A percentile compares a stretch with the other conserved stretches of the same genome.
phyloP scores from a whole-genome alignment of 257 asterid genomes.

The Solanum appendiculatum region DNA sequence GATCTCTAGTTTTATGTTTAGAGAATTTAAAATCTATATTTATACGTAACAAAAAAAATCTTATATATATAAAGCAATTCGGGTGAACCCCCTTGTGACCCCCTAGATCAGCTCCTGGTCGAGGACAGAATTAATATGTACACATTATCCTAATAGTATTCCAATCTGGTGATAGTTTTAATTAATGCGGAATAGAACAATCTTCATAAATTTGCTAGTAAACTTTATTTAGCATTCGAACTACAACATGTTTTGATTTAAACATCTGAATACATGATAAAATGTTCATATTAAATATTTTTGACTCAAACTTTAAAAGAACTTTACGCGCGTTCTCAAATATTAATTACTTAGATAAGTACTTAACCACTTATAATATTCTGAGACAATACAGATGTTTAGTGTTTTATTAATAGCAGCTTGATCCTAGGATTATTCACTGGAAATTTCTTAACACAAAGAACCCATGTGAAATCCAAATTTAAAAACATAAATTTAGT shows the following conservation, averaged over 20 bases:
- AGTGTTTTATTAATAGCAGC: not conserved
- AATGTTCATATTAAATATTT: not conserved
- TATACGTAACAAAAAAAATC: not conserved
- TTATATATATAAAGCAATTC: too few relatives aligned
- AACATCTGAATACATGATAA: not conserved
- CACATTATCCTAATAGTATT: not conserved
- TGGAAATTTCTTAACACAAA: not conserved
- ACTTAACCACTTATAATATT: not conserved
- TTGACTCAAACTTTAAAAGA: not conserved
- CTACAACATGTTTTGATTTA: not conserved
- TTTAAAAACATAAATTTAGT: not conserved
- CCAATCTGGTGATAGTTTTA: not conserved
- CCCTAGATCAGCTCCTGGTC: not conserved
- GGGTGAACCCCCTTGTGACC: not conserved
- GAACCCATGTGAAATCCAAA: not conserved
- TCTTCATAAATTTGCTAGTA: not conserved
- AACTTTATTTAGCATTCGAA: not conserved
- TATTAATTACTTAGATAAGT: not conserved
- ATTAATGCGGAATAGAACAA: too few relatives aligned
- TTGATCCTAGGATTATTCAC: conserved; percentile 6
- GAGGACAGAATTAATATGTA: not conserved
- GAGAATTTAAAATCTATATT: not conserved
- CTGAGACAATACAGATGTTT: not conserved
- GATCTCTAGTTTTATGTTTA: not conserved
- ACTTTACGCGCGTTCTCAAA: not conserved